Evolutionary conservation across 805 yeast genomes (phyloP).

Genomic region (Starmerella potacharoeniae): DNA sequence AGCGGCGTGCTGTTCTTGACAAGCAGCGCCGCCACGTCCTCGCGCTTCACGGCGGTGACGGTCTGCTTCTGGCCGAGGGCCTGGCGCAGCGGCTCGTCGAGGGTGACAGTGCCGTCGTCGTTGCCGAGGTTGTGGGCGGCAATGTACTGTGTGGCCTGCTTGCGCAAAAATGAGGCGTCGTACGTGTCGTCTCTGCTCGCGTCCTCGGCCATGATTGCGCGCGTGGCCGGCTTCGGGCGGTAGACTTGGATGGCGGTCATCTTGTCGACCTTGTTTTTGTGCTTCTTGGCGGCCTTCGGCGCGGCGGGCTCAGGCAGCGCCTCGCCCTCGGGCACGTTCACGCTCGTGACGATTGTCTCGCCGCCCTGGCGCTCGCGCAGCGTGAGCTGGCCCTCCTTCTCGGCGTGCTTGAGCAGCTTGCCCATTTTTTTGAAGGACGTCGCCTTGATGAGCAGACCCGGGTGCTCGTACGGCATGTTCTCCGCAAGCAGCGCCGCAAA

Average conservation of each 20-base stretch:
- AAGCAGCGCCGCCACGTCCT: slow-evolving; percentile 32
- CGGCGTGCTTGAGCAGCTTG: slow-evolving; percentile 78
- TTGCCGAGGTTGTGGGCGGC: slow-evolving; percentile 40
- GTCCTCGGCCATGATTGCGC: slow-evolving; percentile 18
- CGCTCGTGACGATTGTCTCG: slow-evolving; percentile 44
- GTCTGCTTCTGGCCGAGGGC: slow-evolving; percentile 32
- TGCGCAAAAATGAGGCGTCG: slow-evolving; percentile 39
- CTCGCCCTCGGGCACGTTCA: slow-evolving; percentile 29
- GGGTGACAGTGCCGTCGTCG: slow-evolving; percentile 37
- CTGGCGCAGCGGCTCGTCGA: slow-evolving; percentile 45
- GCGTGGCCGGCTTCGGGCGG: slow-evolving; percentile 24
- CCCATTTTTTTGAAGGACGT: slow-evolving; percentile 85
- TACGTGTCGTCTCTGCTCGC: slow-evolving; percentile 18
- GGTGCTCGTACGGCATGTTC: slow-evolving; percentile 48
- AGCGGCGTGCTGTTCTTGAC: slow-evolving; percentile 37
- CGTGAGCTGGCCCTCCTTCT: slow-evolving; percentile 55
- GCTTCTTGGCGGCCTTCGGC: slow-evolving; percentile 7
- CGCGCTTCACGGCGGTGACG: slow-evolving; percentile 28
- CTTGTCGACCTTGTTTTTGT: slow-evolving; percentile 5
- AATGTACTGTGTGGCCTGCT: slow-evolving; percentile 46
- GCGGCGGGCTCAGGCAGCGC: slow-evolving; percentile 8
- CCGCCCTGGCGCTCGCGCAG: slow-evolving; percentile 82
- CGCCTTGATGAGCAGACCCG: slow-evolving; percentile 43
- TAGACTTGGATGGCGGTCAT: slow-evolving; percentile 23
- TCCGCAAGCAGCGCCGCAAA: slow-evolving; percentile 53